Base-by-base conservation (phyloP, 2,329 filamentous ascomycete genomes). In the Arthrobotrys sphaeroides region DNA sequence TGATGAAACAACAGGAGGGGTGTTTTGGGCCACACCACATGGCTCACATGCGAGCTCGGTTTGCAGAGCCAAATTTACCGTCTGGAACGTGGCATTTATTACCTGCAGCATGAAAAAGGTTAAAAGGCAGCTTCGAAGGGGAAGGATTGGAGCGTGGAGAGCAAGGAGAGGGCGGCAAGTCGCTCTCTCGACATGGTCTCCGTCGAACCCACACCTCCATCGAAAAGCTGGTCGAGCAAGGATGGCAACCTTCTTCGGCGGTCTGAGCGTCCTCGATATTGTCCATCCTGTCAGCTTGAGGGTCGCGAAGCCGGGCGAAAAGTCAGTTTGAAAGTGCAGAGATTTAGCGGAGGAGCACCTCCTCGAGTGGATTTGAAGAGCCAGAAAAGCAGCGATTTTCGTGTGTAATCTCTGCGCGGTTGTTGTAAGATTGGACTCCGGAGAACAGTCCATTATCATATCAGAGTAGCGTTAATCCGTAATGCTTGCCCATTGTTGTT, bases 71-170 rank as follows among this genome's bases (percentile, higher is more conserved):
- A 68, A 75, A 75, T 69, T 75, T 69, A 75, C 64, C 57, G 38
- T 57, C 59, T 59, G 57, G 72, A 75, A 75, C 72, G 72, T 75
- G 72, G 72, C 72, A 75, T 75, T 74, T 59, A 68, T 69, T 69
- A 68, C 72, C 64, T 59, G 72, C 70, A 69, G 42, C 24, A 36
- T 45, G 13, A 49, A 69, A 66, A 64, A 69, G 64, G 64, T 64
- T 69, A 75, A 75, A 69, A 43, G 45, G 13, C 66, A 42, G 51
- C 24, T 61, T 55, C 36, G 43, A 55, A 62, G 20, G 45, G 33
- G 36, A 57, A 28, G 33, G 31, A 38, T 59, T 42, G 38, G 42
- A 66, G 61, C 45, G 22, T 51, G 49, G 38, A 16, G 33, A 68
- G 43, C 49, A 59, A 18, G 49, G 28, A 45, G 55, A 59, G 26